phyloP scores from a whole-genome alignment of 2,329 filamentous ascomycete species.

The Neodidymelliopsis sp. region DNA sequence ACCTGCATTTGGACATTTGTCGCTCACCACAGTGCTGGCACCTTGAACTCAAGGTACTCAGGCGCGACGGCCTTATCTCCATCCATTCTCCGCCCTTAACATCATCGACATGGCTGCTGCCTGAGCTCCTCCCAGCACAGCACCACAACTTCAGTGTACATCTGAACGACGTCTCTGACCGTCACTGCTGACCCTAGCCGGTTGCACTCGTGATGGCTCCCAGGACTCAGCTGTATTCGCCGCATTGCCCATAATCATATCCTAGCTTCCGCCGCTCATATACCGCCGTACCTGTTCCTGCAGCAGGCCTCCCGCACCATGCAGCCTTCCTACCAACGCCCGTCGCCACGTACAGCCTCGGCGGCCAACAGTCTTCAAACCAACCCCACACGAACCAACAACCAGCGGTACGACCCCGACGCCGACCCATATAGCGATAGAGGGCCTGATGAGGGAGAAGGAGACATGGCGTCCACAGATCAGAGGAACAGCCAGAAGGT shows the following conservation, averaged over 20 bases:
- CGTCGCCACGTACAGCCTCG: slow-evolving; percentile 74
- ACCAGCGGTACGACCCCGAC: slow-evolving; percentile 72
- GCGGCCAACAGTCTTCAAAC: slow-evolving; percentile 76
- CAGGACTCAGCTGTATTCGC: slow-evolving; percentile 43
- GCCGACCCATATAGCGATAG: slow-evolving; percentile 58
- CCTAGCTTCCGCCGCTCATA: slow-evolving; percentile 18
- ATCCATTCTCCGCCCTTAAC: slow-evolving; percentile 27
- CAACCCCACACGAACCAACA: slow-evolving; percentile 74
- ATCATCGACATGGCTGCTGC: slow-evolving; percentile 46
- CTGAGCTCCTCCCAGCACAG: slow-evolving; percentile 36
- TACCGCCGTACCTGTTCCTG: slow-evolving; percentile 25
- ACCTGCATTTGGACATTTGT: slow-evolving; percentile 20
- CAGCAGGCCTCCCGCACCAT: slow-evolving; percentile 60
- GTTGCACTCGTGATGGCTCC: slow-evolving; percentile 50
- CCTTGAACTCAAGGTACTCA: slow-evolving; percentile 33
- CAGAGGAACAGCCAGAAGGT: slow-evolving; percentile 65
- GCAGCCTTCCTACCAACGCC: slow-evolving; percentile 83
- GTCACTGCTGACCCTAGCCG: slow-evolving; percentile 29
- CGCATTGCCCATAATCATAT: slow-evolving; percentile 42
- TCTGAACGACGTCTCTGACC: slow-evolving; percentile 29
- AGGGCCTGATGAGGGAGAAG: slow-evolving; percentile 60
- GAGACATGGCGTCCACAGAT: slow-evolving; percentile 51
- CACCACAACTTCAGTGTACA: slow-evolving; percentile 33
- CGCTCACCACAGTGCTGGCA: slow-evolving; percentile 19
- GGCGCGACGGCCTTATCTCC: slow-evolving; percentile 40